phyloP scores from a whole-genome alignment of 2,329 filamentous ascomycete genomes.

The Aspergillus flavus region DNA sequence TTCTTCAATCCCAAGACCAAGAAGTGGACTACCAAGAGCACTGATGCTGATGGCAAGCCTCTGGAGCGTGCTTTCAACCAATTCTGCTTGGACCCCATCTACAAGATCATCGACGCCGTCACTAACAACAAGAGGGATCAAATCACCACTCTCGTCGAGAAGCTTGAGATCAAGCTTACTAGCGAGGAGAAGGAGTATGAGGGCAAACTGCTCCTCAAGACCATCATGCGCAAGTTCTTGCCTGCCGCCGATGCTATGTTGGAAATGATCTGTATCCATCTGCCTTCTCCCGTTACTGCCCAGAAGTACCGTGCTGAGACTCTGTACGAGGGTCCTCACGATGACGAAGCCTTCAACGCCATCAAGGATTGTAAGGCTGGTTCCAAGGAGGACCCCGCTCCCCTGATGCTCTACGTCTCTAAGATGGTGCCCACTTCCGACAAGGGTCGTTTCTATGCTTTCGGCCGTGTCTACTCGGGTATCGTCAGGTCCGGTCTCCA shows the following conservation, averaged over 20 bases:
- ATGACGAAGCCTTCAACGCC: constrained; percentile 90
- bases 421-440: constrained; percentile 99
- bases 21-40: constrained; percentile 94
- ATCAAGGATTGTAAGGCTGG: constrained; percentile 59
- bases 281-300: constrained; percentile 92
- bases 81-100: constrained; percentile 99
- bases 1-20: constrained; percentile 99
- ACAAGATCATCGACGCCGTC: constrained; percentile 95
- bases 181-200: constrained; percentile 87
- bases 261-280: constrained; percentile 99
- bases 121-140: constrained; percentile 99
- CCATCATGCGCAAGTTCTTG: constrained; percentile 98
- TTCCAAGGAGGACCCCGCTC: constrained; percentile 65
- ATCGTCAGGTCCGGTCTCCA: constrained; percentile 97
- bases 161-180: constrained; percentile 92
- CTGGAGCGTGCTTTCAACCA: constrained; percentile 99
- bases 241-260: constrained; percentile 96
- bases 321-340: constrained; percentile 94
- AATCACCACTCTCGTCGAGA: constrained; percentile 77
- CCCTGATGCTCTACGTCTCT: constrained; percentile 99
- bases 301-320: constrained; percentile 98
- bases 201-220: constrained; percentile 97
- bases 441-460: constrained; percentile 99
- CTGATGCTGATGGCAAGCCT: constrained; percentile 77
- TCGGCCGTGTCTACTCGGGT: constrained; percentile 99